These are phyloP conservation scores for Phaeotremella fagi DNA, from an alignment of 768 basidiomycete genomes.

Conservation along the genomic window DNA sequence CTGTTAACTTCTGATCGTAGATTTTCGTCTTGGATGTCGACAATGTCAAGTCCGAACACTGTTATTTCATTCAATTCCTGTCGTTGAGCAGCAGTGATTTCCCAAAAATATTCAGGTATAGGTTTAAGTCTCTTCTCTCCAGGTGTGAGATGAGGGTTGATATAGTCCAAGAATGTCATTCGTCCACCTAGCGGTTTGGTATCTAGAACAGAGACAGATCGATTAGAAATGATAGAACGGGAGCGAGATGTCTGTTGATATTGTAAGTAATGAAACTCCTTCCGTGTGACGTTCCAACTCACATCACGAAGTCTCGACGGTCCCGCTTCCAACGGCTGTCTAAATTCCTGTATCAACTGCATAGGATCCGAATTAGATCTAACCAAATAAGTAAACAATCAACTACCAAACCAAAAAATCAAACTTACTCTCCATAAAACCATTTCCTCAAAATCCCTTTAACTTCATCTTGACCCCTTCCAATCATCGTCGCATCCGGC, in stretches of 20 bases:
- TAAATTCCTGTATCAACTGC: too few relatives aligned
- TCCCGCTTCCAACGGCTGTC: slow-evolving; percentile 2
- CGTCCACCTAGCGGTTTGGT: background rate
- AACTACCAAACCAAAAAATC: background rate
- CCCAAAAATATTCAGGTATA: slow-evolving; percentile 36
- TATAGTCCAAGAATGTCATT: background rate
- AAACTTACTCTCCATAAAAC: slow-evolving; percentile 36
- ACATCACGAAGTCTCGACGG: background rate
- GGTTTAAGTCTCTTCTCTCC: slow-evolving; percentile 6
- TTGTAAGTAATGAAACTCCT: too few relatives aligned
- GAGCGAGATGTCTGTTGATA: too few relatives aligned
- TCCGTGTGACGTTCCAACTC: background rate
- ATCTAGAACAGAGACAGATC: background rate
- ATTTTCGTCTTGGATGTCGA: background rate
- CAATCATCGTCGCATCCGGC: slow-evolving; percentile 11
- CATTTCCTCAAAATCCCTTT: slow-evolving; percentile 32
- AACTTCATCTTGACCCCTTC: slow-evolving; percentile 13
- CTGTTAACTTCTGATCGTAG: background rate
- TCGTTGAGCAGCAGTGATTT: slow-evolving; percentile 11
- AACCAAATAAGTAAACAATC: background rate
- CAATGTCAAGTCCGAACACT: slow-evolving; percentile 28
- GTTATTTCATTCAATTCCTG: slow-evolving; percentile 18
- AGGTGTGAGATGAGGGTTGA: slow-evolving; percentile 18
- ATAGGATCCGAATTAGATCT: slow-evolving; percentile 17
- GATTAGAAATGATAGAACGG: background rate